Conservation (phyloP, 2,329 filamentous ascomycete species). For the Penicillium digitatum region DNA sequence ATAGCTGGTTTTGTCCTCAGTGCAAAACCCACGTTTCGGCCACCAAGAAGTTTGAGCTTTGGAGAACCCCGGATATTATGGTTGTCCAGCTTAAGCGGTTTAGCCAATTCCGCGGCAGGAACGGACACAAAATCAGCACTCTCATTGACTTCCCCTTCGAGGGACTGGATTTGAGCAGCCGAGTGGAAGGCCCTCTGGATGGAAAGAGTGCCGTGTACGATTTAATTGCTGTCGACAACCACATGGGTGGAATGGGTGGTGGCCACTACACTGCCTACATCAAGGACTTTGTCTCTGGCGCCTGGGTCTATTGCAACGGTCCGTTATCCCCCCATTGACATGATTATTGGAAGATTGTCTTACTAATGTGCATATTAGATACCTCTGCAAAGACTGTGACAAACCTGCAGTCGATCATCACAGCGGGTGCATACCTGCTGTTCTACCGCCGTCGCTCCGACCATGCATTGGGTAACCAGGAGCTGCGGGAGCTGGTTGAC, state of each 20-base stretch:
- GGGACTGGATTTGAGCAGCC: constrained; percentile 73
- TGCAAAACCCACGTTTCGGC: constrained; percentile 92
- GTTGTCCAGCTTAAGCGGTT: constrained; percentile 96
- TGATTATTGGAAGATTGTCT: background rate
- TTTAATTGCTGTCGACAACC: constrained; percentile 91
- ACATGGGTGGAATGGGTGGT: constrained; percentile 87
- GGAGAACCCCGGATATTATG: constrained; percentile 93
- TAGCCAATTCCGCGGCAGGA: constrained; percentile 65
- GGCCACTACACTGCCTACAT: constrained; percentile 95
- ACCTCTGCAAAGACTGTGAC: constrained; percentile 61
- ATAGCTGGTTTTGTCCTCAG: constrained; percentile 94
- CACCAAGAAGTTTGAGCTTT: constrained; percentile 94
- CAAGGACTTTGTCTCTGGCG: constrained; percentile 80
- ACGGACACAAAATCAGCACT: constrained; percentile 81
- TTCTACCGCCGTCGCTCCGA: constrained; percentile 89
- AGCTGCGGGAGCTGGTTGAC: constrained; percentile 67
- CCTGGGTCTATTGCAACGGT: constrained; percentile 99
- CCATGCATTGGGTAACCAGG: constrained; percentile 71
- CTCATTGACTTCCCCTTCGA: constrained; percentile 88
- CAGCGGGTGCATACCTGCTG: constrained; percentile 78
- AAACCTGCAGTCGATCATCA: constrained; percentile 62
- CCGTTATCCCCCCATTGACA: constrained; percentile 24
- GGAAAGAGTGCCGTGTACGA: constrained; percentile 85
- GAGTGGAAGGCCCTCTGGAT: constrained; percentile 74
- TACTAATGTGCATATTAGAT: constrained; percentile 58